These are phyloP conservation scores for Ocimum tenuiflorum DNA, from an alignment of 257 asterid genomes.

Conservation along the genomic window DNA sequence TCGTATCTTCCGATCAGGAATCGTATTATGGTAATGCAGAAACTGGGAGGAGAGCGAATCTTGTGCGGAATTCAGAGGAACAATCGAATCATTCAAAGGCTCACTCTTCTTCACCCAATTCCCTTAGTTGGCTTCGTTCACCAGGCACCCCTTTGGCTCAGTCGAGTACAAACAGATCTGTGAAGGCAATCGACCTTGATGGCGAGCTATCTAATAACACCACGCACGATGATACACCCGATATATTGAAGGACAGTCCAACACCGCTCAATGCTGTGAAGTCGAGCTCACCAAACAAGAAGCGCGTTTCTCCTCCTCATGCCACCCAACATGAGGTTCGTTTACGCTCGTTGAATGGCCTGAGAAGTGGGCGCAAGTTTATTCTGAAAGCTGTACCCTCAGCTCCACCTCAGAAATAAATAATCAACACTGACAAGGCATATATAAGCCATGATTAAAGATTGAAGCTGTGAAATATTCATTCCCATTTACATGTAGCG, in stretches of 20 bases:
- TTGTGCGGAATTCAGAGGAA: slow-evolving; percentile 24
- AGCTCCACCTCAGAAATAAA: slow-evolving; percentile 40
- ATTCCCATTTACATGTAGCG: background rate
- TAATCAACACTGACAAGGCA: slow-evolving; percentile 19
- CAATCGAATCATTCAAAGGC: slow-evolving; percentile 9
- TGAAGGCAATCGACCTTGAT: slow-evolving; percentile 29
- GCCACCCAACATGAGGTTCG: slow-evolving; percentile 20
- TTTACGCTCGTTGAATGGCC: slow-evolving; percentile 37
- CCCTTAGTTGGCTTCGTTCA: slow-evolving; percentile 39
- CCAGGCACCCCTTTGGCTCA: slow-evolving; percentile 40
- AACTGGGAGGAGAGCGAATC: slow-evolving; percentile 17
- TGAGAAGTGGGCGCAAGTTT: slow-evolving; percentile 53
- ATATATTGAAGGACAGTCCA: slow-evolving; percentile 43
- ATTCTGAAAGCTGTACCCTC: slow-evolving; percentile 56
- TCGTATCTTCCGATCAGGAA: slow-evolving; percentile 31
- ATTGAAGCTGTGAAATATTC: background rate
- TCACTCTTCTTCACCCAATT: slow-evolving; percentile 31
- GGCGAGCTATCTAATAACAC: slow-evolving; percentile 17
- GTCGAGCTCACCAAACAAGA: slow-evolving; percentile 64
- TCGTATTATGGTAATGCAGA: slow-evolving; percentile 26
- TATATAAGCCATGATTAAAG: background rate
- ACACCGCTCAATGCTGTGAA: slow-evolving; percentile 42
- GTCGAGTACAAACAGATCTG: slow-evolving; percentile 26
- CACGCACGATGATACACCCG: slow-evolving; percentile 54
- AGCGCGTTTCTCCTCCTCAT: slow-evolving; percentile 74